phyloP scores from a whole-genome alignment of 345 rosid species.

The Eucalyptus microcorys region DNA sequence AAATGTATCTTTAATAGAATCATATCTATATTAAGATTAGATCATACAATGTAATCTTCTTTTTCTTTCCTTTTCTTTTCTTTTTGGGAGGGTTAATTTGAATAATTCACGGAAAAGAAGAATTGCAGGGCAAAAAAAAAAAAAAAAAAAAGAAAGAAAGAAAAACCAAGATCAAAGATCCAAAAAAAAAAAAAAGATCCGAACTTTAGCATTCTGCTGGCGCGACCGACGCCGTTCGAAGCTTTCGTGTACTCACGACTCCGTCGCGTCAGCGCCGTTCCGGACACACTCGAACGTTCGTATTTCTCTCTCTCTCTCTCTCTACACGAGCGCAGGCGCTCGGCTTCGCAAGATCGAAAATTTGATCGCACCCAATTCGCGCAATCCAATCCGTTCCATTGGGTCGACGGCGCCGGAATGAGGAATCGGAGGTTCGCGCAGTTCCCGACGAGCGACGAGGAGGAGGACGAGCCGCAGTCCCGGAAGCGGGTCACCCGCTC shows the following conservation, averaged over 20 bases:
- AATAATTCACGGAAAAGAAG: not conserved
- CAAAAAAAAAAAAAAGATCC: not conserved
- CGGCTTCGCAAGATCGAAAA: not conserved
- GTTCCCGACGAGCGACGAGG: constrained; percentile 74
- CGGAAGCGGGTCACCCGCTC: not conserved
- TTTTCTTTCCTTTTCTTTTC: not conserved
- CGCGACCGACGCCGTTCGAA: not conserved
- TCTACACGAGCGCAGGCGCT: not conserved
- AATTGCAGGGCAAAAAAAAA: not conserved
- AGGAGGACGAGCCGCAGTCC: constrained; percentile 29
- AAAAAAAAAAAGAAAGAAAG: not conserved
- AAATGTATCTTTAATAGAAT: not conserved
- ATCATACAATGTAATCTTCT: not conserved
- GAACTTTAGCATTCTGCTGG: not conserved
- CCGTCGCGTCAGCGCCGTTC: not conserved
- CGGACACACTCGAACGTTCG: not conserved
- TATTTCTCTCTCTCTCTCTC: not conserved
- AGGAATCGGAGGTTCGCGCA: constrained; percentile 61
- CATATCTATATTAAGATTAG: not conserved
- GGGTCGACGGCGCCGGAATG: constrained; percentile 9
- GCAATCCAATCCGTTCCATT: not conserved
- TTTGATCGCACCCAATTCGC: not conserved
- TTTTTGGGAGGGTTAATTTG: not conserved
- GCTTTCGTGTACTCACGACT: not conserved
- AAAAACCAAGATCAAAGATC: not conserved